phyloP scores from a whole-genome alignment of 345 rosid genomes.

The Citrus medica region DNA sequence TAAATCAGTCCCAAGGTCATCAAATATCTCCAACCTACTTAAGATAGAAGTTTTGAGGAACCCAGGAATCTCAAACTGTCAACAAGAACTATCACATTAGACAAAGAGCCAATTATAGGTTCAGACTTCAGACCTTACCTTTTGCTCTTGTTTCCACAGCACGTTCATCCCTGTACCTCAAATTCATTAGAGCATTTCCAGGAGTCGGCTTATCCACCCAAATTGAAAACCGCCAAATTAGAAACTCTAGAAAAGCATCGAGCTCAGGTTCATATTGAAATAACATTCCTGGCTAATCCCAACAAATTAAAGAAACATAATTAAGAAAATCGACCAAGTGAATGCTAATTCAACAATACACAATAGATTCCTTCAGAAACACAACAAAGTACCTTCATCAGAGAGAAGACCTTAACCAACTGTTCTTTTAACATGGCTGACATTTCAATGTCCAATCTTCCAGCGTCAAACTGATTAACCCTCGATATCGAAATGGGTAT shows the following conservation, averaged over 20 bases:
- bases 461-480: slow-evolving; percentile 98
- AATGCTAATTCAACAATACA: background rate
- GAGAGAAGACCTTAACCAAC: slow-evolving; percentile 85
- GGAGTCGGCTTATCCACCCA: slow-evolving; percentile 99
- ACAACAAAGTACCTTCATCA: slow-evolving; percentile 64
- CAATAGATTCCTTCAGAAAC: background rate
- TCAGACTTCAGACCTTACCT: slow-evolving; percentile 41
- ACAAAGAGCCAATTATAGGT: background rate
- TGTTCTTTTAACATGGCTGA: slow-evolving; percentile 97
- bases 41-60: background rate
- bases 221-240: slow-evolving; percentile 97
- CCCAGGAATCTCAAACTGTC: background rate
- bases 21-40: background rate
- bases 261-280: slow-evolving; percentile 99
- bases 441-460: slow-evolving; percentile 90
- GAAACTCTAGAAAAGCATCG: slow-evolving; percentile 98
- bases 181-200: slow-evolving; percentile 90
- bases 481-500: slow-evolving; percentile 75
- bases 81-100: background rate
- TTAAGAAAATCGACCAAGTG: slow-evolving; percentile 11
- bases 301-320: slow-evolving; percentile 29
- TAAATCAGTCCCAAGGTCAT: background rate
- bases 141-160: slow-evolving; percentile 42
- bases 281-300: slow-evolving; percentile 96
- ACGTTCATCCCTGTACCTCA: slow-evolving; percentile 86